Evolutionary conservation across 192 early-diverging fungal species (phyloP), one percentile per base, ranked within the genome.

Genomic region (Cetraspora pellucida): DNA sequence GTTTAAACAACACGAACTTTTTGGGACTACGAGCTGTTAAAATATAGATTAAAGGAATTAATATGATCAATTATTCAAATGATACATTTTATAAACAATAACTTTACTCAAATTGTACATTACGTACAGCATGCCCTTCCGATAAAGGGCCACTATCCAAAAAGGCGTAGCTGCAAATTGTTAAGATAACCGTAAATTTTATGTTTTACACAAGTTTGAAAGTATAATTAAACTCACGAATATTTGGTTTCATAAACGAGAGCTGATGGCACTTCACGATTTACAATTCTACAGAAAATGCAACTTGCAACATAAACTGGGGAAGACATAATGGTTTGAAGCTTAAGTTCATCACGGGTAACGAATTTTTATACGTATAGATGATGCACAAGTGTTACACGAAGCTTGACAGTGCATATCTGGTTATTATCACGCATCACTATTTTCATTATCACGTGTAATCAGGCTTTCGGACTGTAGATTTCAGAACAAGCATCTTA

Each of bases 221-320:
- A 14, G 10, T 2, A 10, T n/a, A n/a, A 23, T 28, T 13, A 27
- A 49, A 23, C 70, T 77, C 80, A 87, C 87, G 80, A 88, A 63
- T 86, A 87, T 57, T 93, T 91, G 19, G 94, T 97, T 82, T 98
- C 97, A 31, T 89, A 72, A 43, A 96, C 76, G 78, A 95, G 92
- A 77, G 90, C 85, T 25, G 93, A 93, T 47, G 95, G 95, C 67
- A 96, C 96, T 69, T 92, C 90, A 60, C 94, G 91, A 82, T 84
- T 85, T 76, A 92, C 83, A 74, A 98, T 96, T 84, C 93, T 95
- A 88, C 96, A 98, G 77, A 98, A 98, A 74, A 97, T 79, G 85
- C 96, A 98, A 79, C 4, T 43, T 3, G 73, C 44, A 16, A 71
- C 28, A 37, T 37, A 37, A 6, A 37, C 37, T 37, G 37, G 37